phyloP scores from a whole-genome alignment of 805 yeast genomes.

The Suhomyces sp. region DNA sequence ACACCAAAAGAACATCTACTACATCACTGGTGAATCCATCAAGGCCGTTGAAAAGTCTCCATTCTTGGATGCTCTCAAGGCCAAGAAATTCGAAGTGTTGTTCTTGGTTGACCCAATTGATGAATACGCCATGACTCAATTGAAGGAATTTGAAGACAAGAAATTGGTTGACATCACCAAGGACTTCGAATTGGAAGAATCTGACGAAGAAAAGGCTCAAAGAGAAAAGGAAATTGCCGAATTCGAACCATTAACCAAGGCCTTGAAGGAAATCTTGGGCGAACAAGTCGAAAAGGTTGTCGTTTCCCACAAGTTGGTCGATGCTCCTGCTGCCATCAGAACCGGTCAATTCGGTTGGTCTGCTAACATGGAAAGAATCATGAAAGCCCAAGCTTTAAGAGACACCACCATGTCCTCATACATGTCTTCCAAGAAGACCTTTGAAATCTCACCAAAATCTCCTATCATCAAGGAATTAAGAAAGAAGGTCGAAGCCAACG shows the following conservation, averaged over 20 bases:
- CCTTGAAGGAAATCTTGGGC: constrained; percentile 95
- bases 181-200: constrained; percentile 98
- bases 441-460: constrained; percentile 97
- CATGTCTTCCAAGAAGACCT: constrained; percentile 99
- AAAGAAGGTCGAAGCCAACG: constrained; percentile 94
- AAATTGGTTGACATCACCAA: constrained; percentile 97
- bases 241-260: constrained; percentile 90
- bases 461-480: constrained; percentile 93
- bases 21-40: constrained; percentile 97
- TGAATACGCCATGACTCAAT: constrained; percentile 98
- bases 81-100: constrained; percentile 96
- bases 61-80: constrained; percentile 97
- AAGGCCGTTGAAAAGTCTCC: constrained; percentile 99
- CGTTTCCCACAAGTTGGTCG: constrained; percentile 94
- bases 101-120: constrained; percentile 99
- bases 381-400: constrained; percentile 99
- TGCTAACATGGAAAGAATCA: constrained; percentile 99
- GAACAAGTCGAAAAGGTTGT: constrained; percentile 99
- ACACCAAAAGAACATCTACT: constrained; percentile 99
- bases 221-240: constrained; percentile 93
- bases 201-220: constrained; percentile 93
- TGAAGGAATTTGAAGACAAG: constrained; percentile 99
- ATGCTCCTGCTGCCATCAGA: constrained; percentile 99
- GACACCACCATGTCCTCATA: constrained; percentile 98
- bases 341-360: constrained; percentile 99